Evolutionary conservation across 2,329 filamentous ascomycete species (phyloP), one percentile per base, ranked within the genome.

Genomic region (Aspergillaceae sp.): DNA sequence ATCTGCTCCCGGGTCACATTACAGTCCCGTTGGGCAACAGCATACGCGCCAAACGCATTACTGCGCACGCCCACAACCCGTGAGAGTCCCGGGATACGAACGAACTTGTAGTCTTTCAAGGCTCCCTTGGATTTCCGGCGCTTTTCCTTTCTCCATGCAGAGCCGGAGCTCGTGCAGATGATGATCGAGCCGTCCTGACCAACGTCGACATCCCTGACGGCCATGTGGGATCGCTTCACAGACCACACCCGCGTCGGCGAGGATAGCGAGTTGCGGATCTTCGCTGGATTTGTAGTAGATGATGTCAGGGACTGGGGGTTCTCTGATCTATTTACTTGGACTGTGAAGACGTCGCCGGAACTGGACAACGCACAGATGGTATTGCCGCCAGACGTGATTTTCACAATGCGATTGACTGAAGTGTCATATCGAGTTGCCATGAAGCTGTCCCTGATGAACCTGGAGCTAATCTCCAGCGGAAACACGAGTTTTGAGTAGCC

Each of bases 171-270:
- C 0, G 92, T 98, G 53, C 88, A 91, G 51, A 98, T 82, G 46
- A 98, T 94, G 53, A 98, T 87, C 0, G 90, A 94, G 2, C 90
- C 92, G 64, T 97, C 86, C 62, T 95, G 89, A 34, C 90, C 88
- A 3, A 97, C 84, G 50, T 82, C 86, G 2, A 94, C 87, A 48
- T 95, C 95, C 44, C 80, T 79, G 29, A 87, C 90, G 3, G 89
- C 89, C 81, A 84, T 83, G 47, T 82, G 79, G 48, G 87, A 84
- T 61, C 94, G 96, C 55, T 84, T 84, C 2, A 90, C 83, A 29
- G 84, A 87, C 92, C 92, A 98, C 28, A 96, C 83, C 48, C 87
- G 83, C 51, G 87, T 80, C 0, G 91, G 87, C 34, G 74, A 69
- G 0, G 87, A 89, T 3, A 96, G 73, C 2, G 89, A 86, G 51